Conservation (phyloP, 192 early-diverging fungal species). For the Podila epicladia region DNA sequence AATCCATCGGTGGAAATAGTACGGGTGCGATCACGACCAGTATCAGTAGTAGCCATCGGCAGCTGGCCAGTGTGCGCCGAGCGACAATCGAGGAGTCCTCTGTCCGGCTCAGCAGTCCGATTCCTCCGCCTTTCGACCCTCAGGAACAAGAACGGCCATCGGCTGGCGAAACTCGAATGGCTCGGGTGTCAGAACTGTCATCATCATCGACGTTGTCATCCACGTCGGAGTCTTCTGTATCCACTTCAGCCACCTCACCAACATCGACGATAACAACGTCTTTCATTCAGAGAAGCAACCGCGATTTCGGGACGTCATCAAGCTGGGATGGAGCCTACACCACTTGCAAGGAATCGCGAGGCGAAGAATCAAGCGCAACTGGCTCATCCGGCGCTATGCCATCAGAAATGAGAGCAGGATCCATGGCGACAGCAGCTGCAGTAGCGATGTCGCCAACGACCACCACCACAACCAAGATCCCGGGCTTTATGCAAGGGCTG, state of each 20-base stretch:
- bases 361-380: neutral
- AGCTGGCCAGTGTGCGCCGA: neutral
- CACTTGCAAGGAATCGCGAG: neutral
- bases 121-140: neutral
- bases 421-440: neutral
- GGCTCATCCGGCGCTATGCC: no score
- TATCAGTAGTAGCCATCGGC: neutral
- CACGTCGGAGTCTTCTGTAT: neutral
- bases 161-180: neutral
- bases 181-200: neutral
- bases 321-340: neutral
- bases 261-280: neutral
- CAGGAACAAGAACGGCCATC: neutral
- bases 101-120: neutral
- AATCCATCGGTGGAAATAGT: neutral
- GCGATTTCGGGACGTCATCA: neutral
- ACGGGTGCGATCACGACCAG: neutral
- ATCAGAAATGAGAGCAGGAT: neutral
- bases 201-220: neutral
- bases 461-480: neutral
- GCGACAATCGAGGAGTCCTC: neutral
- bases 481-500: neutral
- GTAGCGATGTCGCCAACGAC: neutral
- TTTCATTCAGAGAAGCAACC: neutral
- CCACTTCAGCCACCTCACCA: neutral